Base-by-base conservation (phyloP, 1,139 yeast species). In the Sugiyamaella xylanicola region DNA sequence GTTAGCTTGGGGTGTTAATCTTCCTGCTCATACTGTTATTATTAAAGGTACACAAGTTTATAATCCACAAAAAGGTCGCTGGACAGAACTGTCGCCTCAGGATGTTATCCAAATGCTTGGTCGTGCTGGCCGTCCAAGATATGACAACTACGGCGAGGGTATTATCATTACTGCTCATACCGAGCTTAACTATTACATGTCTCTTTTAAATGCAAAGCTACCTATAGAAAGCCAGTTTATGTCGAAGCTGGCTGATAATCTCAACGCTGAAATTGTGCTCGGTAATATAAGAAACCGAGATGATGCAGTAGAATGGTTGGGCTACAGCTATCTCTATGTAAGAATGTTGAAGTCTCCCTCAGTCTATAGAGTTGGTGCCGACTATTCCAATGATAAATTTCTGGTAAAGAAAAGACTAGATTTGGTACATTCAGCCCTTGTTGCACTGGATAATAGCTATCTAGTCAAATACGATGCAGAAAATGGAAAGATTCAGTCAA, bases 1-100 rank as follows among this genome's bases (percentile, higher is more conserved):
- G 0, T 80, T 93, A 61, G 98, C 99, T 0, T 93, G 98, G 99
- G 99, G 99, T 78, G 98, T 93, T 39, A 93, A 93, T 68, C 78
- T 93, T 56, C 99, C 99, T 0, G 98, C 98, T 0, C 97, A 93
- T 64, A 90, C 97, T 0, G 99, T 93, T 27, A 85, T 93, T 27
- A 88, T 93, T 59, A 92, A 93, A 66, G 99, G 98, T 0, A 93
- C 99, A 0, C 96, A 91, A 65, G 85, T 93, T 0, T 95, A 93
- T 66, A 87, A 95, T 1, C 97, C 99, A 0, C 95, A 87, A 63
- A 82, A 82, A 60, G 97, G 98, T 52, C 74, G 81, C 1, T 92
- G 97, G 97, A 83, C 84, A 1, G 95, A 89, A 64, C 74, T 93
- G 11, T 86, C 96, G 0, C 95, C 97, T 0, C 98, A 92, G 66